phyloP scores from a whole-genome alignment of 2,329 filamentous ascomycete genomes.

The Teratosphaeria nubilosa region DNA sequence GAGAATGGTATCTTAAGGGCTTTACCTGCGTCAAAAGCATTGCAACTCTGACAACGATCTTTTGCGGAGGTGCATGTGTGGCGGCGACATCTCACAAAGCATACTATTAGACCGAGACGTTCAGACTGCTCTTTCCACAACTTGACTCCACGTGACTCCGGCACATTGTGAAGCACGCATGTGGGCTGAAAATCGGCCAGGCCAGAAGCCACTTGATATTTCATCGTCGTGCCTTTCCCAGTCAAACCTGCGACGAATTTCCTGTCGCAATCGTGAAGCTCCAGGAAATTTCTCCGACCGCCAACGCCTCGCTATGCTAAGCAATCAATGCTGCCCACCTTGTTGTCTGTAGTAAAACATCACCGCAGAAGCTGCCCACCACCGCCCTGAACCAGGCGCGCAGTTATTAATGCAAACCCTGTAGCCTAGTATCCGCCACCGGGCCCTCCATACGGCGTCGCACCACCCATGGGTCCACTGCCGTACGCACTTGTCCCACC shows the following conservation, averaged over 20 bases:
- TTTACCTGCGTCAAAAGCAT: too few species aligned
- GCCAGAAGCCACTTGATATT: background rate
- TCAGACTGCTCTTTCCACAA: too few species aligned
- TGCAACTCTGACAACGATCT: too few species aligned
- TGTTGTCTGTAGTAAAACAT: background rate
- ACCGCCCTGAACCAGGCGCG: too few species aligned
- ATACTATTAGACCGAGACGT: too few species aligned
- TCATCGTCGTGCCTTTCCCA: background rate
- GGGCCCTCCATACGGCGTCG: slow-evolving; percentile 8
- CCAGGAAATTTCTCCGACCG: background rate
- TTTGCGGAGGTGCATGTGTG: too few species aligned
- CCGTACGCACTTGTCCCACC: slow-evolving; percentile 3
- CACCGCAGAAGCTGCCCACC: background rate
- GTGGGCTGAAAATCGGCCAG: background rate
- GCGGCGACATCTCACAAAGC: too few species aligned
- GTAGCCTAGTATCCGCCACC: slow-evolving; percentile 2
- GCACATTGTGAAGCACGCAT: background rate
- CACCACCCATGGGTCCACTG: slow-evolving; percentile 3
- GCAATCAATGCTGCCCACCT: background rate
- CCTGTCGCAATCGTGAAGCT: background rate
- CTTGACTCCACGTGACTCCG: too few species aligned
- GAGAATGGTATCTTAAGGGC: background rate
- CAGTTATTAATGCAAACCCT: background rate
- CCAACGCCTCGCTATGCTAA: background rate
- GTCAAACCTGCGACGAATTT: background rate